Percentiles rank a stretch among this genome's conserved stretches.
These are phyloP conservation scores for Asterochloris sp. DNA, from an alignment of 139 green algal species.

Conservation along the genomic window DNA sequence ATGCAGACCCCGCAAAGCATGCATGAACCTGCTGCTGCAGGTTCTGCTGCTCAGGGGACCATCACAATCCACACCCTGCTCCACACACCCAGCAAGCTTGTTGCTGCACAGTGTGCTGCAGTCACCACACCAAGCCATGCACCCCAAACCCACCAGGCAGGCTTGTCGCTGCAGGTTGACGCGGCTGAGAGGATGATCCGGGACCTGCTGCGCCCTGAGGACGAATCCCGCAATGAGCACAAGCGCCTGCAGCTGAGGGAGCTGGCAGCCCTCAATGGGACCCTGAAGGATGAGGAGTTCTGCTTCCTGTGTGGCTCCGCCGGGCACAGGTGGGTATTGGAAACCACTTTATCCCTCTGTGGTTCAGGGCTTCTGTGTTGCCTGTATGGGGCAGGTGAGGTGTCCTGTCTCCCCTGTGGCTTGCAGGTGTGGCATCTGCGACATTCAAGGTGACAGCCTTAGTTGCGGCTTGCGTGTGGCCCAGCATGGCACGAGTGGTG, in stretches of 20 bases:
- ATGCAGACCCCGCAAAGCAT: too few species aligned
- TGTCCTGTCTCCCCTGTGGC: background rate
- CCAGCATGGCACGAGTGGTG: too few species aligned
- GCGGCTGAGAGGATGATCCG: conserved; percentile 74
- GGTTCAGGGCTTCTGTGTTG: background rate
- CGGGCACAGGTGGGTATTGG: conserved; percentile 23
- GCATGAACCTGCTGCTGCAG: too few species aligned
- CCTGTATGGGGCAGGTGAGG: conserved; percentile 14
- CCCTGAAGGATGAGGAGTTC: conserved; percentile 48
- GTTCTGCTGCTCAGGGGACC: too few species aligned
- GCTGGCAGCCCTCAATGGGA: conserved; percentile 89
- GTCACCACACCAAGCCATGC: too few species aligned
- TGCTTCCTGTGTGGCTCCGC: conserved; percentile 66
- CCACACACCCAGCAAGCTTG: too few species aligned
- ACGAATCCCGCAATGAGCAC: conserved; percentile 90
- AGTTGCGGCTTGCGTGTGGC: too few species aligned
- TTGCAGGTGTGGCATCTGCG: too few species aligned
- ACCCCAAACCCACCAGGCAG: too few species aligned
- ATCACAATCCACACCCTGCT: too few species aligned
- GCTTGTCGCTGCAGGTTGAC: conserved; percentile 40
- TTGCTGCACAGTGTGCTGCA: too few species aligned
- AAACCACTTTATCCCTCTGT: background rate
- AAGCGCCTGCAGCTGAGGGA: conserved; percentile 91
- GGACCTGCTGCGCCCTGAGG: conserved; percentile 77
- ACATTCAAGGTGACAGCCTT: too few species aligned